Percentiles rank a stretch among this genome's conserved stretches.
Conservation (phyloP, 352 stramenopile species). For the Globisporangium camurandrum region DNA sequence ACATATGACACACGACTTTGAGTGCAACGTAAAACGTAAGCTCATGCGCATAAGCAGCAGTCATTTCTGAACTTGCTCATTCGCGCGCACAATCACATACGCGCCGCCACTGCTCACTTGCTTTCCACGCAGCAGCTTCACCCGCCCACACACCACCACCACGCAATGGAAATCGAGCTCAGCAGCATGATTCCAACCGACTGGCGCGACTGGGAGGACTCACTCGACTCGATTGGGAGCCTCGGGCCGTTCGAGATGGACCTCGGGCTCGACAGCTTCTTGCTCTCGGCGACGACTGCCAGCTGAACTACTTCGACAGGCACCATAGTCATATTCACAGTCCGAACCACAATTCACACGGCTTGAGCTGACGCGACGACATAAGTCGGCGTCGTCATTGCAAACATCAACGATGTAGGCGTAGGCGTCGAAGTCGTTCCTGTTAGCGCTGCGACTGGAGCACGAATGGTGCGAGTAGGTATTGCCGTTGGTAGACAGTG, state of each 20-base stretch:
- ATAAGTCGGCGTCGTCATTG: too few species aligned
- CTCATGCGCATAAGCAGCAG: background rate
- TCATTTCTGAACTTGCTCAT: conserved; percentile 21
- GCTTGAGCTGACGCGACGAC: too few species aligned
- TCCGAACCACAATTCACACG: too few species aligned
- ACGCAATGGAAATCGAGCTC: conserved; percentile 15
- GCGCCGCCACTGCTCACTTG: background rate
- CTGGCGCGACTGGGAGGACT: conserved; percentile 39
- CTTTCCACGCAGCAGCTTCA: background rate
- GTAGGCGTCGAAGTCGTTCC: too few species aligned
- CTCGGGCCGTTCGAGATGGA: conserved; percentile 38
- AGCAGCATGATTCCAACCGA: conserved; percentile 18
- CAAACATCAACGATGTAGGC: too few species aligned
- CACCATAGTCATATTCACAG: too few species aligned
- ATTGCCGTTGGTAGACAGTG: too few species aligned
- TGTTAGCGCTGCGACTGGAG: too few species aligned
- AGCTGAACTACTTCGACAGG: too few species aligned
- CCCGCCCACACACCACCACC: background rate
- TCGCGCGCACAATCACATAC: background rate
- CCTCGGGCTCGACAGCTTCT: conserved; percentile 51
- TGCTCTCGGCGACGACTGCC: too few species aligned
- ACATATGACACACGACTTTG: too few species aligned
- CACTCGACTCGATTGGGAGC: conserved; percentile 21
- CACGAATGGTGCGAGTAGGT: too few species aligned
- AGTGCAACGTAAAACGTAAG: background rate